These are phyloP conservation scores for Phytophthora multivora DNA, from an alignment of 352 stramenopile species.

Conservation along the genomic window DNA sequence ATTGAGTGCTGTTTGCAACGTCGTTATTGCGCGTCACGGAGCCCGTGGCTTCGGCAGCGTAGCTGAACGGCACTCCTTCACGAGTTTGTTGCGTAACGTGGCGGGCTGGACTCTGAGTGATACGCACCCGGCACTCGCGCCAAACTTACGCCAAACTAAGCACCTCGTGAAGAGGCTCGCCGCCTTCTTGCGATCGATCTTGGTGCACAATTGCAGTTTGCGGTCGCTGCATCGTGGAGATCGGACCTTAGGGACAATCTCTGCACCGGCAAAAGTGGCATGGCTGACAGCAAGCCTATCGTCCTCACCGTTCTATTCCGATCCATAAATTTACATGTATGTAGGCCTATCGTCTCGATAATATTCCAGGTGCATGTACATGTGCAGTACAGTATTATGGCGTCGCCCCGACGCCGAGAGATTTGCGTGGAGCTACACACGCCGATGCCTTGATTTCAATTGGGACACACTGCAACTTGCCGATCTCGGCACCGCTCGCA, in stretches of 20 bases:
- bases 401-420: background rate
- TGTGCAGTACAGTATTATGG: too few relatives aligned
- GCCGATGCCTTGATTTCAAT: background rate
- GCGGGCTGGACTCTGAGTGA: slow-evolving; percentile 17
- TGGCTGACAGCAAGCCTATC: background rate
- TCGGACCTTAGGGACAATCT: slow-evolving; percentile 35
- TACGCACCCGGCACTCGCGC: slow-evolving; percentile 8
- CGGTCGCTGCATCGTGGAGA: slow-evolving; percentile 24
- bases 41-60: background rate
- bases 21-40: slow-evolving; percentile 5
- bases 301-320: slow-evolving; percentile 2
- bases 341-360: slow-evolving; percentile 8
- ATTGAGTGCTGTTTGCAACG: background rate
- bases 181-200: slow-evolving; percentile 4
- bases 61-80: background rate
- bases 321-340: background rate
- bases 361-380: too few relatives aligned
- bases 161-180: too few relatives aligned
- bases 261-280: slow-evolving; percentile 12
- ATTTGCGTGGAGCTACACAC: slow-evolving; percentile 13
- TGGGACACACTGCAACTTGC: slow-evolving; percentile 18
- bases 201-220: slow-evolving; percentile 11
- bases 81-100: slow-evolving; percentile 13
- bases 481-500: slow-evolving; percentile 19
- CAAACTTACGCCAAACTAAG: background rate